phyloP scores from a whole-genome alignment of 2,329 filamentous ascomycete genomes.

The Phoma sp. region DNA sequence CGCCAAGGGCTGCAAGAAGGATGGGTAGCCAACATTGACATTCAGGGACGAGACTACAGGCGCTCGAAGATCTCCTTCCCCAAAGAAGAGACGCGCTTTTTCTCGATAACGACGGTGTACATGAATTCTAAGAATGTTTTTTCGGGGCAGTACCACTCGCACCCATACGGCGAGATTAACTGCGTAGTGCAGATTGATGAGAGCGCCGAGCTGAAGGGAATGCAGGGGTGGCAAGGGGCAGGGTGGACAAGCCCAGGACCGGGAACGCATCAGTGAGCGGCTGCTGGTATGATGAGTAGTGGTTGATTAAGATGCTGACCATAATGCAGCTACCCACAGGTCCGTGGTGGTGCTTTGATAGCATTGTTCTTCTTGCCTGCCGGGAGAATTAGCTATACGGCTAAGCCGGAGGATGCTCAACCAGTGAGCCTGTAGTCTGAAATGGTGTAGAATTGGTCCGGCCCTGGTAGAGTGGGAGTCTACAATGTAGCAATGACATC shows the following conservation, averaged over 20 bases:
- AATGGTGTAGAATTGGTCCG: too few relatives aligned
- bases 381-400: constrained; percentile 60
- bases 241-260: constrained; percentile 63
- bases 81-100: constrained; percentile 55
- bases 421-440: constrained; percentile 1
- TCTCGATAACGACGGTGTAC: constrained; percentile 65
- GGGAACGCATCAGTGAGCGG: constrained; percentile 59
- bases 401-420: constrained; percentile 46
- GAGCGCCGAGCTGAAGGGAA: constrained; percentile 59
- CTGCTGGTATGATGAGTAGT: background rate
- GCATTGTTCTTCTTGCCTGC: constrained; percentile 64
- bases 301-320: background rate
- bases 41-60: constrained; percentile 39
- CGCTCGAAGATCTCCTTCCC: constrained; percentile 56
- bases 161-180: constrained; percentile 64
- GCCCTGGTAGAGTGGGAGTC: too few relatives aligned
- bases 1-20: constrained; percentile 47
- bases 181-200: constrained; percentile 60
- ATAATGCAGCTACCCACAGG: constrained; percentile 55
- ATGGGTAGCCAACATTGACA: constrained; percentile 45
- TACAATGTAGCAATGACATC: too few relatives aligned
- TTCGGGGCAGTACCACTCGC: constrained; percentile 60
- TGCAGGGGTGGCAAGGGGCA: constrained; percentile 63
- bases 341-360: constrained; percentile 57
- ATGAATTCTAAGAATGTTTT: constrained; percentile 61